Evolutionary conservation across 352 stramenopile species (phyloP).

Genomic region (Phytopythium cucurbitacearum): DNA sequence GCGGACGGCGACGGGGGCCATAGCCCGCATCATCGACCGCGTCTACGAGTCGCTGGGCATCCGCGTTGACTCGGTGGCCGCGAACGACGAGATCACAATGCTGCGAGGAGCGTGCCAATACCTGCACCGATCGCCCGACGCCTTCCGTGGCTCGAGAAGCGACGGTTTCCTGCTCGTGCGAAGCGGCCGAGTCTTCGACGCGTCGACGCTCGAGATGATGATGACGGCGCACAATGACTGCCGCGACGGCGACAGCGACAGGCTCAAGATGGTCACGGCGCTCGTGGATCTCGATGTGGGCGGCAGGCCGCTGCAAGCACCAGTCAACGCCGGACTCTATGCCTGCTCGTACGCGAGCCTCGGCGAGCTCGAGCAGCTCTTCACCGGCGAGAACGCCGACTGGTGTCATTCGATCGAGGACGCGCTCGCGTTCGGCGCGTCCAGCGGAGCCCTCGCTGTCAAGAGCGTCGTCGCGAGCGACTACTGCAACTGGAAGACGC

Average conservation of each 20-base stretch:
- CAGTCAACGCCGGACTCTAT: slow-evolving; percentile 12
- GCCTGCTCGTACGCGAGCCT: slow-evolving; percentile 10
- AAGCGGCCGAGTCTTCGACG: slow-evolving; percentile 14
- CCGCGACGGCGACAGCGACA: not conserved
- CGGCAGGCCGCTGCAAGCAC: not conserved
- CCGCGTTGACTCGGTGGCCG: slow-evolving; percentile 8
- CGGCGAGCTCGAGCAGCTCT: slow-evolving; percentile 8
- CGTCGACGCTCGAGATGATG: slow-evolving; percentile 24
- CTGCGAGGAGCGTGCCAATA: slow-evolving; percentile 2
- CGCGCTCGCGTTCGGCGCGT: not conserved
- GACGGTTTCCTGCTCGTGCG: slow-evolving; percentile 13
- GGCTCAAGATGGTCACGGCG: slow-evolving; percentile 4
- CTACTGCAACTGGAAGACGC: slow-evolving; percentile 18
- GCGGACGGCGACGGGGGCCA: not conserved
- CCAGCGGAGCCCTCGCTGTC: not conserved
- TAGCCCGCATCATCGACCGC: slow-evolving; percentile 1
- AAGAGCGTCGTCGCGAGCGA: slow-evolving; percentile 22
- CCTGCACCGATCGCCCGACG: not conserved
- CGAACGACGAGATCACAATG: not conserved
- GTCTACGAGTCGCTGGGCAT: slow-evolving; percentile 6
- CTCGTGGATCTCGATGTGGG: slow-evolving; percentile 20
- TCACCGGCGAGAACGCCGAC: slow-evolving; percentile 1
- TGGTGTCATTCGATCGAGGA: slow-evolving; percentile 2
- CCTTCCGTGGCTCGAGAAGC: not conserved
- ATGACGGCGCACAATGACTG: not conserved